Evolutionary conservation across 352 stramenopile genomes (phyloP), one percentile per base, ranked within the genome.

Genomic region (Pythium scleroteichum): DNA sequence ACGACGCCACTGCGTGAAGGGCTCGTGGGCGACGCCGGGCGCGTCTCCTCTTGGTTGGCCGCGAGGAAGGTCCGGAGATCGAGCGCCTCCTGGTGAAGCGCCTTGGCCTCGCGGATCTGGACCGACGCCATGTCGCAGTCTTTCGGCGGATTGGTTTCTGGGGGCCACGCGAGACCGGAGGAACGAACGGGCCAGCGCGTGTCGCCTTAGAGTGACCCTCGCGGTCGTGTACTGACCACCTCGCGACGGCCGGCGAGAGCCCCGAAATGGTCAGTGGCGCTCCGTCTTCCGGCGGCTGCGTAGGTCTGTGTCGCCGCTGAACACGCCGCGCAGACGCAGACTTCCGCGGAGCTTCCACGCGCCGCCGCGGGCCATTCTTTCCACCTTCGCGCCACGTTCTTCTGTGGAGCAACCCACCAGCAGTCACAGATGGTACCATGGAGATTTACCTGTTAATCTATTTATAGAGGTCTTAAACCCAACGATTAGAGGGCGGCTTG

Each of bases 71-170:
- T 42, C 52, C 60, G 53, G 16, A 68, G 44, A 39, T 58, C 52
- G 12, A 68, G 60, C 29, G 52, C 60, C n/a, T 68, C 44, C n/a
- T 58, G 35, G 38, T 68, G 60, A 7, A 68, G 45, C 46, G 60
- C 60, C 45, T 35, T 41, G 45, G 60, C 60, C 0, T 68, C 60
- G 38, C 44, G 51, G 19, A 68, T 52, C 44, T 58, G 52, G 38
- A 53, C 51, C 4, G 58, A 59, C 39, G 58, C 58, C 58, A 35
- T 55, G 9, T 32, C 16, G 32, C 26, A 13, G 19, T 22, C 35
- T 17, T 24, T 19, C n/a, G 23, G 24, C 20, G 19, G 48, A 32
- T 59, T 59, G 5, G 39, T 49, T 49, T 59, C 4, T 57, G 50
- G 16, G 8, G 14, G 23, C 19, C 4, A 23, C 38, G 38, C 7